Percentiles rank a stretch among this genome's conserved stretches.
These are phyloP conservation scores for Pichia sp. DNA, from an alignment of 1,139 yeast species.

Conservation along the genomic window DNA sequence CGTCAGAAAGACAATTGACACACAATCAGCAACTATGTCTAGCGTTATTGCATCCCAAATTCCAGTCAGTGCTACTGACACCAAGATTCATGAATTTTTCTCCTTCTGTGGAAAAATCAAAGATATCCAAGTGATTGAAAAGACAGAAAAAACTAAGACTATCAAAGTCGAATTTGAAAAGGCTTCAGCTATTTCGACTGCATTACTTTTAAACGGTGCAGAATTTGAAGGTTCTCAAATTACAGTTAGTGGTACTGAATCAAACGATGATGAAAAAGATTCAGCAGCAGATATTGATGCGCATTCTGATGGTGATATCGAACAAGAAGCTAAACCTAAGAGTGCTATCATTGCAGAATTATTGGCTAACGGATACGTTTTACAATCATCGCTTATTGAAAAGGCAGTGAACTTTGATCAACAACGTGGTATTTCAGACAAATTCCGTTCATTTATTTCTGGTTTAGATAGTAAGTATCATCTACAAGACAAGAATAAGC, in stretches of 20 bases:
- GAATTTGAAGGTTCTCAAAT: conserved; percentile 49
- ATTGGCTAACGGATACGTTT: conserved; percentile 62
- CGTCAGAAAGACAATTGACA: neutral
- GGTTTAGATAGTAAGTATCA: conserved; percentile 56
- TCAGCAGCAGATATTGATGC: neutral
- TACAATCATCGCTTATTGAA: conserved; percentile 57
- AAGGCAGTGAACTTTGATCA: conserved; percentile 59
- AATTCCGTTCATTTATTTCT: conserved; percentile 50
- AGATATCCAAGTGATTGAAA: conserved; percentile 36
- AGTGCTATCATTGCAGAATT: conserved; percentile 71
- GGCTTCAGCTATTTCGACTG: conserved; percentile 65
- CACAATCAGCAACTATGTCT: conserved; percentile 20
- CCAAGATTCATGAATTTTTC: conserved; percentile 62
- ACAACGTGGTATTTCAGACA: conserved; percentile 53
- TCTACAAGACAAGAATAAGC: conserved; percentile 45
- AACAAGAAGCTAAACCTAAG: conserved; percentile 76
- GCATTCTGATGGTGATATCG: conserved; percentile 37
- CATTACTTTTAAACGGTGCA: conserved; percentile 65
- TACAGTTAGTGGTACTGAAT: conserved; percentile 17
- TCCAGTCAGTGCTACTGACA: conserved; percentile 47
- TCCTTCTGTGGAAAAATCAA: conserved; percentile 70
- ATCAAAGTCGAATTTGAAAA: conserved; percentile 51
- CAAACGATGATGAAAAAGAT: conserved; percentile 8
- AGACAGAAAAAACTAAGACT: conserved; percentile 32
- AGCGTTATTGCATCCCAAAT: conserved; percentile 55